phyloP scores from a whole-genome alignment of 2,329 filamentous ascomycete species.

The Mycosphaerella sp. region DNA sequence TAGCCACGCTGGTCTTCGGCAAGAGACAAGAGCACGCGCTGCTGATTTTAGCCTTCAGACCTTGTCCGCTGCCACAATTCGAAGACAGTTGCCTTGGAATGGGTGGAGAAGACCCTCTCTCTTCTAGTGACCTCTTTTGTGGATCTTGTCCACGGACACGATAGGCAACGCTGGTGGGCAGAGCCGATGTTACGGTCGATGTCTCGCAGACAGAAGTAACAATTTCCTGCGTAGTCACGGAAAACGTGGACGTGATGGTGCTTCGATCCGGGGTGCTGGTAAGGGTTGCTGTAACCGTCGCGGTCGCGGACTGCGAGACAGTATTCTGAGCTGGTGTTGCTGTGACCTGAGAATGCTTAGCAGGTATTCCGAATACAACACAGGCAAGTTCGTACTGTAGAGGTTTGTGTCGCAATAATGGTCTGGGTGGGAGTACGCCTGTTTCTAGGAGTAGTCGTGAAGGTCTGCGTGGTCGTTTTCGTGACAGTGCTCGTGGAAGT shows the following conservation, averaged over 20 bases:
- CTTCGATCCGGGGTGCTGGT: neutral
- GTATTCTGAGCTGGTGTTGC: neutral
- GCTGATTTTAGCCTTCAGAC: constrained; percentile 4
- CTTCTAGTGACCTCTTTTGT: neutral
- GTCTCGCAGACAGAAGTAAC: neutral
- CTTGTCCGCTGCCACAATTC: constrained; percentile 2
- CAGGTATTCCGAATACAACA: neutral
- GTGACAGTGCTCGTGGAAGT: constrained; percentile 4
- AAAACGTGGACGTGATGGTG: neutral
- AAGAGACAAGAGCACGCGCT: constrained; percentile 10
- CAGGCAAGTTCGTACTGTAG: neutral
- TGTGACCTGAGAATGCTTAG: neutral
- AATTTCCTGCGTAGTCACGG: neutral
- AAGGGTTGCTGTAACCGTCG: neutral
- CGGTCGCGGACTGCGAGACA: neutral
- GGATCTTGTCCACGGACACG: neutral
- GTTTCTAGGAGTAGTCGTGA: neutral
- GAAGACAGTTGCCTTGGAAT: constrained; percentile 1
- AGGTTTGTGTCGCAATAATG: neutral
- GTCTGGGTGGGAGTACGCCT: neutral
- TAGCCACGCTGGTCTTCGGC: neutral
- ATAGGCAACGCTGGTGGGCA: neutral
- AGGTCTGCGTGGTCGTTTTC: constrained; percentile 1
- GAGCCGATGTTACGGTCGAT: neutral
- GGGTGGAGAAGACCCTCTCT: neutral